phyloP scores from a whole-genome alignment of 1,284 basidiomycete species.

The Ceratobasidium sp. region DNA sequence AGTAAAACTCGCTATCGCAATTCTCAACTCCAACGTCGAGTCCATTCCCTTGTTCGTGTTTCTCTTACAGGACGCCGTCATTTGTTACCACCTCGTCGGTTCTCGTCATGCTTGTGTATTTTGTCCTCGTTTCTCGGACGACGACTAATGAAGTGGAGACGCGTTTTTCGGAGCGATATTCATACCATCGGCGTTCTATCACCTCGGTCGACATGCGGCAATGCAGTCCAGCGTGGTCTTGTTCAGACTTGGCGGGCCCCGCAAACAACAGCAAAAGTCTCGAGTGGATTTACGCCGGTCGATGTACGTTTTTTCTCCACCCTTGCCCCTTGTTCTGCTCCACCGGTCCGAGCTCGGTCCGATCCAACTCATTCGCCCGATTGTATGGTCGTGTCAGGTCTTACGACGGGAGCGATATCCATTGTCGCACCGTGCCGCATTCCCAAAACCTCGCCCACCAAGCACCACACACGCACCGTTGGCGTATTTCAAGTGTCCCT shows the following conservation, averaged over 20 bases:
- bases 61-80: not conserved
- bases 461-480: constrained; percentile 47
- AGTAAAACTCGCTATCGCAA: constrained; percentile 32
- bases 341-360: constrained; percentile 21
- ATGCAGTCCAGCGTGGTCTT: constrained; percentile 46
- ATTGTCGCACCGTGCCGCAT: constrained; percentile 46
- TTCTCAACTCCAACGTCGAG: constrained; percentile 46
- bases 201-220: constrained; percentile 44
- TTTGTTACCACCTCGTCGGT: not conserved
- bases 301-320: constrained; percentile 39
- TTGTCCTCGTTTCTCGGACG: constrained; percentile 6
- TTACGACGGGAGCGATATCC: constrained; percentile 46
- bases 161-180: constrained; percentile 48
- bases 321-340: not conserved
- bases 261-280: constrained; percentile 42
- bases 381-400: constrained; percentile 43
- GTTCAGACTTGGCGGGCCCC: constrained; percentile 44
- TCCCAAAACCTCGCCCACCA: constrained; percentile 45
- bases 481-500: constrained; percentile 46
- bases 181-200: constrained; percentile 37
- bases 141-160: constrained; percentile 44
- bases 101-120: not conserved
- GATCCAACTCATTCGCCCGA: not conserved
- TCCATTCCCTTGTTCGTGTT: constrained; percentile 47
- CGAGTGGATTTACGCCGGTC: constrained; percentile 42